phyloP scores from a whole-genome alignment of 176 grass and related monocot genomes.

The Phoenix roebelenii region DNA sequence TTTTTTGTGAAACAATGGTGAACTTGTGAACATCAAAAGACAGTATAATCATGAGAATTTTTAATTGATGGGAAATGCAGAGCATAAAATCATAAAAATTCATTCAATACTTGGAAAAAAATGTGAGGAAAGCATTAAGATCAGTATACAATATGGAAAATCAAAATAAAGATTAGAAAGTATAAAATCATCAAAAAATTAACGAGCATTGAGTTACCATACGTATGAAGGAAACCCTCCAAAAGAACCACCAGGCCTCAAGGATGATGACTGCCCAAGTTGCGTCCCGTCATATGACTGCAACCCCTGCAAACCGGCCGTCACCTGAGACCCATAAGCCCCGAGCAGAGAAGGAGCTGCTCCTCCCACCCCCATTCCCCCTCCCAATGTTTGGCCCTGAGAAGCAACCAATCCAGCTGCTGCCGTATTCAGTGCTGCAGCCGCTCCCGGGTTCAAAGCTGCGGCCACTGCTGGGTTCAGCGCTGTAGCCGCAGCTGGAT shows the following conservation, averaged over 20 bases:
- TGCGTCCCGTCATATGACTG: conserved; percentile 1
- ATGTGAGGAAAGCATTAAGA: too few species aligned
- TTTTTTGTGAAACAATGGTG: too few species aligned
- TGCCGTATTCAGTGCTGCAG: not conserved
- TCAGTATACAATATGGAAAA: too few species aligned
- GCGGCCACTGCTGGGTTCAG: not conserved
- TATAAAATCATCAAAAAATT: too few species aligned
- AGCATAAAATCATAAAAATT: too few species aligned
- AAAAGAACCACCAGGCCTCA: not conserved
- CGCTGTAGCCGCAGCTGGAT: conserved; percentile 6
- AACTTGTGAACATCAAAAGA: too few species aligned
- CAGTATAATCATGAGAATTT: too few species aligned
- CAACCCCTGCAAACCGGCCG: conserved; percentile 2
- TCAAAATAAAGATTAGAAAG: too few species aligned
- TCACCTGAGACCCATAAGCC: conserved; percentile 2
- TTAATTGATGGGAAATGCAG: too few species aligned
- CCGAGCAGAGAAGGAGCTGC: conserved; percentile 6
- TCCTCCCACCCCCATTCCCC: not conserved
- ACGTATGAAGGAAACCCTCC: conserved; percentile 1
- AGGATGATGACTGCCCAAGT: conserved; percentile 2
- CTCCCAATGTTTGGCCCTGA: conserved; percentile 1
- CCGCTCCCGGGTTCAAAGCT: not conserved
- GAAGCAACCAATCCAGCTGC: conserved; percentile 7
- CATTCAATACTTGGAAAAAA: too few species aligned
- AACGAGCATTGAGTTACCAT: not conserved